Conservation (phyloP, 345 rosid genomes). For the Chamaenerion angustifolium region DNA sequence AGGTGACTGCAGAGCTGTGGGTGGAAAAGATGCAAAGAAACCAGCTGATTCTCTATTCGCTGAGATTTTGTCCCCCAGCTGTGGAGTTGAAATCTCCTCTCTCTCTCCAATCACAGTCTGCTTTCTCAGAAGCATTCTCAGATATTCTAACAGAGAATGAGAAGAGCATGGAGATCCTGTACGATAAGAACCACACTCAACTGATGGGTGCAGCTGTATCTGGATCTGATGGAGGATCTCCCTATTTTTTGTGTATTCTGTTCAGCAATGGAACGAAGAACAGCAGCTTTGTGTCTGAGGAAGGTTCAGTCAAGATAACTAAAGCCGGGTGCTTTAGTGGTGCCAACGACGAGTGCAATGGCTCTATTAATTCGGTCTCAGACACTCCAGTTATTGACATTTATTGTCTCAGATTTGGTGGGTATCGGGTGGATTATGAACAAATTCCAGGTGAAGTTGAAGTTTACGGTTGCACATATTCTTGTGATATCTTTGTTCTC, state of each 20-base stretch:
- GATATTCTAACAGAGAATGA: conserved; percentile 30
- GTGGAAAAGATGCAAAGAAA: conserved; percentile 51
- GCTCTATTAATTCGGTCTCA: conserved; percentile 14
- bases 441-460: not conserved
- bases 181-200: conserved; percentile 54
- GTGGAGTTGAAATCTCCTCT: conserved; percentile 34
- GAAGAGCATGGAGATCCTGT: conserved; percentile 40
- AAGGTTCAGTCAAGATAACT: conserved; percentile 40
- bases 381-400: conserved; percentile 14
- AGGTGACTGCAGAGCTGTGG: conserved; percentile 47
- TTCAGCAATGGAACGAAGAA: conserved; percentile 52
- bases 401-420: conserved; percentile 12
- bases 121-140: conserved; percentile 48
- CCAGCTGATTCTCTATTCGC: conserved; percentile 45
- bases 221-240: conserved; percentile 49
- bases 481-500: not conserved
- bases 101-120: conserved; percentile 57
- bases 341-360: conserved; percentile 45
- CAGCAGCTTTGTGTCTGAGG: conserved; percentile 38
- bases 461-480: not conserved
- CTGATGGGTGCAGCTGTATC: conserved; percentile 52
- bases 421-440: conserved; percentile 18
- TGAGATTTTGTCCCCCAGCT: conserved; percentile 49
- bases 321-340: conserved; percentile 67
- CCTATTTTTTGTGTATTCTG: conserved; percentile 66